Evolutionary conservation across 768 basidiomycete species (phyloP), one percentile per base, ranked within the genome.

Genomic region (Gloeopeniophorella convolvens): DNA sequence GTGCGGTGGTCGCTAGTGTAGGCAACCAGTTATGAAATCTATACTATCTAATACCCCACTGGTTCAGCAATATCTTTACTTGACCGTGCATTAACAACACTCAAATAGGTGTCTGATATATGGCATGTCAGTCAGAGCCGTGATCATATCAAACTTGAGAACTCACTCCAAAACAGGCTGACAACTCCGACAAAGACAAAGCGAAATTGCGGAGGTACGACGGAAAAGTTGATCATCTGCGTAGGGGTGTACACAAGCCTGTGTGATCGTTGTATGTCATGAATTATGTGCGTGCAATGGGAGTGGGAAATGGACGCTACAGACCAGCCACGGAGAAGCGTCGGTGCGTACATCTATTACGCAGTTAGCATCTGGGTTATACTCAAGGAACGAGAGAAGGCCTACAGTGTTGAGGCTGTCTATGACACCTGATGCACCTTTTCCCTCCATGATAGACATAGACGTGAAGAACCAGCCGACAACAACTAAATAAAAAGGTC

Each of bases 361-460:
- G 15, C 15, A 6, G 40, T 48, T 16, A 48, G 31, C 2, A 23
- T n/a, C 35, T 2, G 8, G 15, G 7, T 5, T n/a, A 32, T 5
- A 44, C 16, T 36, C 27, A 15, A 23, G 30, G 35, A 5, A 5
- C 5, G 16, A 48, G 12, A 16, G 4, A 20, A 10, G 8, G 58
- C 62, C 45, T 47, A 68, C 73, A 23, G 69, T 64, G 9, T 55
- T 60, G 51, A 81, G 68, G 33, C 76, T 72, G 46, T 73, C 66
- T 53, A 68, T 75, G 58, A 69, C 88, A 57, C 60, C 79, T 56
- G 60, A 69, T 46, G 62, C 63, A 66, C 69, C 74, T 59, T 86
- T 83, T 24, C 89, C 89, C 62, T 95, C 92, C 45, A 93, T 61
- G 34, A 86, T 62, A 28, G 85, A 82, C 84, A 91, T 90, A 0